phyloP scores from a whole-genome alignment of 169 alveolate species.

The Plasmodium falciparum region DNA sequence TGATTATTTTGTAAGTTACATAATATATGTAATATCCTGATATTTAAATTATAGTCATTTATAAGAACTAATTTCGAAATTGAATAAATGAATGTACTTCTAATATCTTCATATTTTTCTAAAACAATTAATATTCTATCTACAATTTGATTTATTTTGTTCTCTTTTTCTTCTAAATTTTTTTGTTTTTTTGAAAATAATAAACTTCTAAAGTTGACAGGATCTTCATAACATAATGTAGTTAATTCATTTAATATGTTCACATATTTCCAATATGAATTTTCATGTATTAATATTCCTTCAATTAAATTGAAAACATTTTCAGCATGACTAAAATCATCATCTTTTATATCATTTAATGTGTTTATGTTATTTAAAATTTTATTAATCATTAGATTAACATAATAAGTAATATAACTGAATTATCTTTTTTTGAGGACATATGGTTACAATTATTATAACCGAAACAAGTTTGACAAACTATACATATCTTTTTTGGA shows the following conservation, averaged over 20 bases:
- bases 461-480: too few species aligned
- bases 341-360: slow-evolving; percentile 69
- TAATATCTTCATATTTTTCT: slow-evolving; percentile 72
- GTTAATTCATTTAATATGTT: slow-evolving; percentile 69
- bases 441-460: too few species aligned
- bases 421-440: neutral
- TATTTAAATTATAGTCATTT: slow-evolving; percentile 44
- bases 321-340: slow-evolving; percentile 52
- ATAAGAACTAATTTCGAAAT: slow-evolving; percentile 53
- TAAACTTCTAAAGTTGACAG: slow-evolving; percentile 38
- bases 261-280: slow-evolving; percentile 55
- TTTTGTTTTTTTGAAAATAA: slow-evolving; percentile 47
- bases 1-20: slow-evolving; percentile 43
- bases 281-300: slow-evolving; percentile 62
- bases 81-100: slow-evolving; percentile 67
- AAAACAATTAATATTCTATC: slow-evolving; percentile 62
- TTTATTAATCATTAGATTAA: slow-evolving; percentile 49
- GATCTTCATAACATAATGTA: slow-evolving; percentile 74
- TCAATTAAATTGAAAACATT: slow-evolving; percentile 55
- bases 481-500: neutral
- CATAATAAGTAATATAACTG: neutral
- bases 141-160: slow-evolving; percentile 35
- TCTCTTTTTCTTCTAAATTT: neutral
- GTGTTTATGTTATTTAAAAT: slow-evolving; percentile 55
- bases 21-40: slow-evolving; percentile 30